A percentile compares a stretch with the other conserved stretches of the same genome.
phyloP scores from a whole-genome alignment of 306 rosid genomes.

The Acacia melanoxylon region DNA sequence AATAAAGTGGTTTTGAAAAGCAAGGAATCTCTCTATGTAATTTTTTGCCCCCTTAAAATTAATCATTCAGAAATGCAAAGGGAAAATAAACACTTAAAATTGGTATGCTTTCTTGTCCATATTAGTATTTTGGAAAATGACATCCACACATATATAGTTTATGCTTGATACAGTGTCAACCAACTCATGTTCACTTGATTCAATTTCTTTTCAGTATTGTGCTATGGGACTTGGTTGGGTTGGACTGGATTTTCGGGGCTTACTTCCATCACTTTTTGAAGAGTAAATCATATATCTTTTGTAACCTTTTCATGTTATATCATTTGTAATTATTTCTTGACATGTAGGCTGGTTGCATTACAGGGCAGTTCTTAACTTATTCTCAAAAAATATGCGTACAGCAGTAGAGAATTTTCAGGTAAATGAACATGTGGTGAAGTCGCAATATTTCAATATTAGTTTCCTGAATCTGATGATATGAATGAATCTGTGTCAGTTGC shows the following conservation, averaged over 20 bases:
- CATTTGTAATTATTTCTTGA: conserved; percentile 14
- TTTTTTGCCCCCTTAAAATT: conserved; percentile 6
- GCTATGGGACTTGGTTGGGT: conserved; percentile 99
- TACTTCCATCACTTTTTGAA: conserved; percentile 96
- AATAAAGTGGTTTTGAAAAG: conserved; percentile 26
- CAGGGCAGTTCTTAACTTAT: conserved; percentile 93
- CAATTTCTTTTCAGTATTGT: conserved; percentile 73
- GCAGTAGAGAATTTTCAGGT: conserved; percentile 99
- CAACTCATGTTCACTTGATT: conserved; percentile 33
- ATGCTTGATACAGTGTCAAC: conserved; percentile 13
- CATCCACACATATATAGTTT: background rate
- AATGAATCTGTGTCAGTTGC: conserved; percentile 4
- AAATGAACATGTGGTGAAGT: conserved; percentile 30
- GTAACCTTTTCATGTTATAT: conserved; percentile 21
- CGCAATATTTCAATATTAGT: conserved; percentile 22
- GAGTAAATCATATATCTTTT: conserved; percentile 52
- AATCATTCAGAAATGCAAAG: conserved; percentile 22
- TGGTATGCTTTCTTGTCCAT: background rate
- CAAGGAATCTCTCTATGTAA: background rate
- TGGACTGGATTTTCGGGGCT: conserved; percentile 93
- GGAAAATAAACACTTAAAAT: background rate
- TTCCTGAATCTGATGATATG: conserved; percentile 27
- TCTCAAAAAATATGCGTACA: conserved; percentile 84
- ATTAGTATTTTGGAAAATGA: conserved; percentile 7
- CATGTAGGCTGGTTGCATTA: conserved; percentile 37